Conservation (phyloP, 805 yeast species). For the Scheffersomyces amazonensis region DNA sequence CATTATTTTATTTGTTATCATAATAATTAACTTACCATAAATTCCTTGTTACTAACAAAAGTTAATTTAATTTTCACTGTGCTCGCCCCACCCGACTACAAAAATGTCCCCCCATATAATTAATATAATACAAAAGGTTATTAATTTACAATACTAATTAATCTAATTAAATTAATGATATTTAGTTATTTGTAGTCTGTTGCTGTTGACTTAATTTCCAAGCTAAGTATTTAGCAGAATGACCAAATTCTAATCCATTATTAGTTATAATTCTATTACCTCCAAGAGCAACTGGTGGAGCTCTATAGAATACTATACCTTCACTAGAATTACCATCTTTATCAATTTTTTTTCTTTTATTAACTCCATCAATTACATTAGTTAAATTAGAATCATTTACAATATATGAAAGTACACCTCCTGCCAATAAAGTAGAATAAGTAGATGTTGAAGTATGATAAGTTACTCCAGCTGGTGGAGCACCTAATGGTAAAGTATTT, state of each 20-base stretch:
- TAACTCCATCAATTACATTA: slow-evolving; percentile 18
- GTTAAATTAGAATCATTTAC: slow-evolving; percentile 8
- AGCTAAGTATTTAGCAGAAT: slow-evolving; percentile 71
- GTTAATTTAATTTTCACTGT: too few relatives aligned
- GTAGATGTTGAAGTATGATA: slow-evolving; percentile 30
- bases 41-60: too few relatives aligned
- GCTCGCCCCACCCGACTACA: too few relatives aligned
- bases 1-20: neutral
- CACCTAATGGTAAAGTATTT: slow-evolving; percentile 5
- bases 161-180: too few relatives aligned
- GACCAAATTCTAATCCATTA: slow-evolving; percentile 50
- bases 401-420: slow-evolving; percentile 37
- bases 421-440: slow-evolving; percentile 34
- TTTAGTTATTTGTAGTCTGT: too few relatives aligned
- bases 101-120: too few relatives aligned
- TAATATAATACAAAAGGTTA: too few relatives aligned
- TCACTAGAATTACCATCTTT: slow-evolving; percentile 7
- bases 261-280: slow-evolving; percentile 13
- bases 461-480: slow-evolving; percentile 12
- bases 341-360: slow-evolving; percentile 21
- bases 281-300: slow-evolving; percentile 54
- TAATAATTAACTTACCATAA: too few relatives aligned
- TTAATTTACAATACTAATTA: too few relatives aligned
- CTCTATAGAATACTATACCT: slow-evolving; percentile 59
- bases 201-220: slow-evolving; percentile 26